These are phyloP conservation scores for Diutina mesorugosa DNA, from an alignment of 1,139 yeast genomes.

Conservation along the genomic window DNA sequence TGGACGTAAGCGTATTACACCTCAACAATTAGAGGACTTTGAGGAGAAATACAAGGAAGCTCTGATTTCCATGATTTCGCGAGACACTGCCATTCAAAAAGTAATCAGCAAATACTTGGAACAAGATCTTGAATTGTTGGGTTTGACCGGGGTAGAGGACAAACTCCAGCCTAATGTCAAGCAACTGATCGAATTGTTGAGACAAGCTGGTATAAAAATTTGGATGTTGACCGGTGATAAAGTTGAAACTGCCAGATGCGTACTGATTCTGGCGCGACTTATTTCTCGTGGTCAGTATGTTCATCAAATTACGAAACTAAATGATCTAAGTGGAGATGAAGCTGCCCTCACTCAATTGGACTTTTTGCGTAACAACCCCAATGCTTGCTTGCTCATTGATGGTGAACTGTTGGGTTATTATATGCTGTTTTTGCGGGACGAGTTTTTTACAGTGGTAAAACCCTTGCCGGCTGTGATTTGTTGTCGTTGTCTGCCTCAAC, in stretches of 20 bases:
- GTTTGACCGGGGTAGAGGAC: slow-evolving; percentile 96
- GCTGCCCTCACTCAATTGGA: slow-evolving; percentile 66
- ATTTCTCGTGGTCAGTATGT: slow-evolving; percentile 91
- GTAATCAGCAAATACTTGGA: slow-evolving; percentile 65
- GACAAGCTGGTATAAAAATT: slow-evolving; percentile 93
- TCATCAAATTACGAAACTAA: slow-evolving; percentile 64
- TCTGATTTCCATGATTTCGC: slow-evolving; percentile 60
- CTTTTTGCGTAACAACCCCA: slow-evolving; percentile 47
- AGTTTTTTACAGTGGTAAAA: slow-evolving; percentile 69
- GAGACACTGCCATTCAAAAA: slow-evolving; percentile 63
- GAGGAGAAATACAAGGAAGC: slow-evolving; percentile 56
- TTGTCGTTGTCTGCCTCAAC: slow-evolving; percentile 97
- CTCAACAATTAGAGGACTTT: slow-evolving; percentile 48
- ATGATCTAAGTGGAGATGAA: slow-evolving; percentile 29
- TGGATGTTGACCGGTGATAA: slow-evolving; percentile 99
- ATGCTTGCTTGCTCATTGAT: slow-evolving; percentile 78
- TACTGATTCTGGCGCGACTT: slow-evolving; percentile 84
- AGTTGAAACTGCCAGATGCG: slow-evolving; percentile 96
- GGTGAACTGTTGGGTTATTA: slow-evolving; percentile 79
- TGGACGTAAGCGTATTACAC: slow-evolving; percentile 60
- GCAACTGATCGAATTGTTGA: slow-evolving; percentile 75
- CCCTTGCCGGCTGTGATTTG: slow-evolving; percentile 87
- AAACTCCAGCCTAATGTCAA: slow-evolving; percentile 85
- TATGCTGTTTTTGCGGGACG: slow-evolving; percentile 47
- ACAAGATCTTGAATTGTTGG: slow-evolving; percentile 72